Percentiles rank a stretch among this genome's conserved stretches.
Evolutionary conservation across 345 rosid genomes (phyloP).

Genomic region (Passiflora organensis): DNA sequence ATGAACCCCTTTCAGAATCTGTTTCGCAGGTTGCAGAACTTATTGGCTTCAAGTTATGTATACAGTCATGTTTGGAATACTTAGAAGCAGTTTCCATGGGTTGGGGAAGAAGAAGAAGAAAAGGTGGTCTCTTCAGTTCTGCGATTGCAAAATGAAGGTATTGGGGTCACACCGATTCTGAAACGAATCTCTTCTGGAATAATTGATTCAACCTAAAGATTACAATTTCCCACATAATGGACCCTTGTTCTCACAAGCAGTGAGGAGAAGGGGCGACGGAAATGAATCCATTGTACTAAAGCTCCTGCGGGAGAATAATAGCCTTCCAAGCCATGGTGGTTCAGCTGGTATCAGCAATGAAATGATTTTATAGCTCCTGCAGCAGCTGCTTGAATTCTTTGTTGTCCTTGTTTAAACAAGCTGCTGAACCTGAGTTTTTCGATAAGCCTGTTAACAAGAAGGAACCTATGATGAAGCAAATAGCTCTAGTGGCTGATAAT

Average conservation of each 20-base stretch:
- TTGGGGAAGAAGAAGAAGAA: constrained; percentile 94
- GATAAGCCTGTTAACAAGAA: constrained; percentile 21
- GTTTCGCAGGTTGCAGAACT: constrained; percentile 60
- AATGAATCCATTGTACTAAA: constrained; percentile 80
- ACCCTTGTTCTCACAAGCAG: constrained; percentile 82
- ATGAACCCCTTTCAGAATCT: no score
- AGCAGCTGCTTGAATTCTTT: constrained; percentile 59
- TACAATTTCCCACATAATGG: constrained; percentile 74
- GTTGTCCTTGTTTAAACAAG: constrained; percentile 52
- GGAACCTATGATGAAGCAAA: constrained; percentile 58
- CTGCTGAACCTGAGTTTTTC: constrained; percentile 39
- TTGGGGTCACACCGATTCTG: constrained; percentile 63
- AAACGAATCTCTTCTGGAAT: constrained; percentile 66
- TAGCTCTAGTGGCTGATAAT: constrained; percentile 78
- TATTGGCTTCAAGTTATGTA: constrained; percentile 69
- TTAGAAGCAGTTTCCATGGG: constrained; percentile 99
- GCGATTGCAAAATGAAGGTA: constrained; percentile 61
- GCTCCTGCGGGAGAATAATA: constrained; percentile 78
- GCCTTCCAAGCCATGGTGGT: constrained; percentile 31
- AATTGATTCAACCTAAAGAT: constrained; percentile 54
- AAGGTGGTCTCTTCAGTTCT: constrained; percentile 74
- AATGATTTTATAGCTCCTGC: constrained; percentile 60
- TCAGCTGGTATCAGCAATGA: constrained; percentile 58
- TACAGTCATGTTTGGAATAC: constrained; percentile 75
- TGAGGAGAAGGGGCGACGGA: constrained; percentile 91